Percentiles rank a stretch among this genome's conserved stretches.
phyloP scores from a whole-genome alignment of 2,329 filamentous ascomycete species.

The Cryphonectria radicalis region DNA sequence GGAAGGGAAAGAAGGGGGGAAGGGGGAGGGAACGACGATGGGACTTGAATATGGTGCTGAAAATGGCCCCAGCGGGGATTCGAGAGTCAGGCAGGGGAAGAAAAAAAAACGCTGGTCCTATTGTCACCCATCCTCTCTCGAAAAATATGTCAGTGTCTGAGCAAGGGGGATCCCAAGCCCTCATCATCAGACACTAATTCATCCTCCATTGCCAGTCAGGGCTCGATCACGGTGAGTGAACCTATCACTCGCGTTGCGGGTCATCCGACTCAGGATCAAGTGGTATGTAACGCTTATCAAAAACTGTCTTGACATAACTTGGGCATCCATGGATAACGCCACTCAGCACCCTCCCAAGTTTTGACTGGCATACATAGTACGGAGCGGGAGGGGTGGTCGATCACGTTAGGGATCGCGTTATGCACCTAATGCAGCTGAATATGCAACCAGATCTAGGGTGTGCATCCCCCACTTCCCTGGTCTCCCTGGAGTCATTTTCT shows the following conservation, averaged over 20 bases:
- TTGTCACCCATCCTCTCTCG: background rate
- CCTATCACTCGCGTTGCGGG: background rate
- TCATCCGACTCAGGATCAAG: background rate
- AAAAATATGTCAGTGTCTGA: background rate
- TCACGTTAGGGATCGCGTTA: constrained; percentile 21
- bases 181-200: background rate
- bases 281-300: background rate
- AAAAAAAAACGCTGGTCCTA: background rate
- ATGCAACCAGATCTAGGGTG: constrained; percentile 13
- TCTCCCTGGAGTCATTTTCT: background rate
- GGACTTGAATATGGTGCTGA: background rate
- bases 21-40: background rate
- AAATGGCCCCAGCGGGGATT: background rate
- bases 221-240: background rate
- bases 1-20: background rate
- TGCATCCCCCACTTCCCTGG: no score
- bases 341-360: constrained; percentile 16
- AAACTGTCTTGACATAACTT: background rate
- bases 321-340: constrained; percentile 17
- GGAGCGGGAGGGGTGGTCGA: constrained; percentile 17
- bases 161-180: background rate
- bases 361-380: constrained; percentile 1
- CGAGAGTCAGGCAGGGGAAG: background rate
- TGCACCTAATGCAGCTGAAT: constrained; percentile 23
- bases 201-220: background rate